A percentile compares a stretch with the other conserved stretches of the same genome.
These are phyloP conservation scores for Punica granatum DNA, from an alignment of 345 rosid genomes.

Conservation along the genomic window DNA sequence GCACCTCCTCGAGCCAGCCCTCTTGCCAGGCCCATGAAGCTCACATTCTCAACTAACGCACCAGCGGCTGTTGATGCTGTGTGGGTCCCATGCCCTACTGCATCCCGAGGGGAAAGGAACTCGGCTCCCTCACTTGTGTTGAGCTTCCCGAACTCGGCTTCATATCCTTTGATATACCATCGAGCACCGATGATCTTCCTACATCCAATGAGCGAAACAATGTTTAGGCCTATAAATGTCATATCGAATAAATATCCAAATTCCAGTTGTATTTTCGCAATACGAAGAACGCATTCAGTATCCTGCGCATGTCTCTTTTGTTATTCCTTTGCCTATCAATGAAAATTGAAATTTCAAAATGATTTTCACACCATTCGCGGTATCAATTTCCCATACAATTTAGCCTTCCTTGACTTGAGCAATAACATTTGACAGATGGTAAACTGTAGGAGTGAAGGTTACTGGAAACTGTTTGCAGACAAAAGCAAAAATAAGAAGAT, in stretches of 20 bases:
- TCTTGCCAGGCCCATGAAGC: slow-evolving; percentile 29
- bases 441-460: background rate
- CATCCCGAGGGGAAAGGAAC: slow-evolving; percentile 35
- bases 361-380: background rate
- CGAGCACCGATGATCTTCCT: slow-evolving; percentile 46
- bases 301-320: no score
- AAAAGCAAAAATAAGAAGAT: background rate
- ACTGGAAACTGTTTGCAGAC: background rate
- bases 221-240: background rate
- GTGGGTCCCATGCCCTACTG: slow-evolving; percentile 33
- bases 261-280: no score
- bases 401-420: background rate
- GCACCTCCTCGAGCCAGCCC: slow-evolving; percentile 41
- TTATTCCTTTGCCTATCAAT: background rate
- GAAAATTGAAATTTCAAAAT: background rate
- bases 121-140: slow-evolving; percentile 14
- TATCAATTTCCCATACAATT: background rate
- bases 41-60: slow-evolving; percentile 18
- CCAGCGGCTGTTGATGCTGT: slow-evolving; percentile 38
- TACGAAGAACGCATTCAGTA: no score
- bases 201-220: slow-evolving; percentile 2
- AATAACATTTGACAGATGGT: no score
- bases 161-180: slow-evolving; percentile 39
- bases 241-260: no score
- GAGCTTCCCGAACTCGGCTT: slow-evolving; percentile 32